Evolutionary conservation across 192 early-diverging fungal species (phyloP), one percentile per base, ranked within the genome.

Genomic region (Chytriomyces confervae): DNA sequence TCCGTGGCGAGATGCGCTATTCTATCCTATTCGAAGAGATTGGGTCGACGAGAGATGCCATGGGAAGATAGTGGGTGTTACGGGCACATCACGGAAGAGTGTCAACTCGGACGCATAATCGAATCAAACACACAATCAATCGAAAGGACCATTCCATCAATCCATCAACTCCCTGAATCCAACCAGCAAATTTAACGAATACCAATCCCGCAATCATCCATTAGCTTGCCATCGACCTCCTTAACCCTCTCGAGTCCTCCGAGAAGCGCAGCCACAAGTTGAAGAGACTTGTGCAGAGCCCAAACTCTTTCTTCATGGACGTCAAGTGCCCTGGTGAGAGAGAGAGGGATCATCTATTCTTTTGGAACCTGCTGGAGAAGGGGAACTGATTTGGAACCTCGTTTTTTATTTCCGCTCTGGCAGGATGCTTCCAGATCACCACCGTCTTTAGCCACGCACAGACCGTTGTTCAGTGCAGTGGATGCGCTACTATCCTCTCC

Each of bases 391-490:
- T 2, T 27, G 36, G 36, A 4, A 36, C 36, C 1, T 36, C 36
- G 24, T 27, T 27, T 27, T 27, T 36, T 36, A 1, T 36, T 66
- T 66, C 36, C 36, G 36, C 36, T 36, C 36, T 36, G 36, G 2
- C 73, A 93, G 93, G 93, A 66, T 98, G 96, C 91, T 92, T 94
- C 85, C 90, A 93, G 84, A 97, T 99, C 87, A 98, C 96, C 87
- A 97, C 96, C 83, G 96, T 99, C 82, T 99, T 99, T 92, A 93
- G 91, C 88, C 97, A 99, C 88, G 96, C 96, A 83, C 96, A 99
- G 87, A 96, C 96, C 79, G 97, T 99, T 67, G 97, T 99, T 70
- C 83, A 97, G 72, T 99, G 97, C 92, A 86, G 91, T 76, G 91
- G 92, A 76, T 99, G 97, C 91, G 90, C 93, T 79, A 96, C 95